Base-by-base conservation (phyloP, 2,329 filamentous ascomycete genomes). In the Aspergillus texensis region DNA sequence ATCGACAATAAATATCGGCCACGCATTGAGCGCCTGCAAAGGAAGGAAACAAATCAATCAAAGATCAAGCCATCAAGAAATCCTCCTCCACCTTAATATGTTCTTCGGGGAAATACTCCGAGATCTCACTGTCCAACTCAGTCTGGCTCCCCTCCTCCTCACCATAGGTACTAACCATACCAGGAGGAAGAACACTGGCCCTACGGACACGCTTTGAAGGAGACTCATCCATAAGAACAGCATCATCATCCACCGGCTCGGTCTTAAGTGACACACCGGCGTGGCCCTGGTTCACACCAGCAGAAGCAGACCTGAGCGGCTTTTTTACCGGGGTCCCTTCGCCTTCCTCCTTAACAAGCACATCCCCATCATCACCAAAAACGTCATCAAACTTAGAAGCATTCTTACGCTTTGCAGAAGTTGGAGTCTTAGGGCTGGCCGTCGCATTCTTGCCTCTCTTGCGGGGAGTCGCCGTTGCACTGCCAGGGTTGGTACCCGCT, bases 201-300 rank as follows among this genome's bases (percentile, higher is more conserved):
- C 56, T 70, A 19, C 72, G 68, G 32, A 64, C 61, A 12, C 71
- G 65, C 62, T 72, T 72, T 14, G 58, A 46, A 4, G 67, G 65
- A 36, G 64, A 62, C 9, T n/a, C 39, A 12, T 28, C 48, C 12
- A 36, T 21, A 19, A 55, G 28, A 28, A 24, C 26, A 28, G 26
- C 4, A 28, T 30, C 45, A n/a, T 62, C 58, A 26, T n/a, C 39
- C 39, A 41, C 21, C 6, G 21, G 21, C 46, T 65, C 62, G 0
- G 32, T 14, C 55, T 65, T 65, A 4, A 63, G 36, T 6, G 32
- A 26, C n/a, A 32, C 30, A 12, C 36, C 48, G 12, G 54, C 14
- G 43, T 36, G n/a, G 34, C n/a, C 36, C 24, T 48, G 52, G 8
- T 63, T 62, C 57, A 62, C 53, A 14, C 39, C 59, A 9, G 46